phyloP scores from a whole-genome alignment of 2,329 filamentous ascomycete genomes.

The Plenodomus lindquistii region DNA sequence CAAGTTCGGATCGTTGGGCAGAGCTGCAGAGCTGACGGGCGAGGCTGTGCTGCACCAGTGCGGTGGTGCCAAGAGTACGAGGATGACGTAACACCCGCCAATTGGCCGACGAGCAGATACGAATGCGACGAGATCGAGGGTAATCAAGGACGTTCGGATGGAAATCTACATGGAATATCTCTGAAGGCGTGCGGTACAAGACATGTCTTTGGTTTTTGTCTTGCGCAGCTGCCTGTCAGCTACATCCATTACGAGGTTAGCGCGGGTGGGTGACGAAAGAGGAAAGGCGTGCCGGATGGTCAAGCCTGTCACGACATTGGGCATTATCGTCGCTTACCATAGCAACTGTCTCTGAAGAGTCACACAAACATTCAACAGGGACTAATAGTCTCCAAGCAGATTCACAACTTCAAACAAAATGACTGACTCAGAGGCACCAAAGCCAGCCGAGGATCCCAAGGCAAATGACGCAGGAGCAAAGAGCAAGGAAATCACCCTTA shows the following conservation, averaged over 20 bases:
- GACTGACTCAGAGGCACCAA: slow-evolving; percentile 1
- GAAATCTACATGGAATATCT: no score
- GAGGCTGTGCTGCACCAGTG: slow-evolving; percentile 23
- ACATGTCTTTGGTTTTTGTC: slow-evolving; percentile 7
- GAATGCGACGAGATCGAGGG: no score
- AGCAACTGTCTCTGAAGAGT: neutral
- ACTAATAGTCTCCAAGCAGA: neutral
- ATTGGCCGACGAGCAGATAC: neutral
- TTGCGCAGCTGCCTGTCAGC: slow-evolving; percentile 1
- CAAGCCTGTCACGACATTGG: neutral
- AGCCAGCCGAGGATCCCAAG: slow-evolving; percentile 1
- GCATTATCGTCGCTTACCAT: neutral
- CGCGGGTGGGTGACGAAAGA: slow-evolving; percentile 10
- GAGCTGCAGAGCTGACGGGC: slow-evolving; percentile 5
- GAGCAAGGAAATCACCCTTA: slow-evolving; percentile 9
- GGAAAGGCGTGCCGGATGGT: slow-evolving; percentile 6
- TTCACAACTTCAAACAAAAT: neutral
- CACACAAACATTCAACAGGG: neutral
- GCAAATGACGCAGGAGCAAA: neutral
- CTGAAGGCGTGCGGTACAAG: no score
- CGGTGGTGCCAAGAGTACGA: slow-evolving; percentile 19
- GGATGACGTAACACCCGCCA: slow-evolving; percentile 30
- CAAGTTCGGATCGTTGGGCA: neutral
- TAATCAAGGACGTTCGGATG: no score
- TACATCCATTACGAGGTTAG: slow-evolving; percentile 19